These are phyloP conservation scores for Candida silvatica DNA, from an alignment of 805 yeast species.

Conservation along the genomic window DNA sequence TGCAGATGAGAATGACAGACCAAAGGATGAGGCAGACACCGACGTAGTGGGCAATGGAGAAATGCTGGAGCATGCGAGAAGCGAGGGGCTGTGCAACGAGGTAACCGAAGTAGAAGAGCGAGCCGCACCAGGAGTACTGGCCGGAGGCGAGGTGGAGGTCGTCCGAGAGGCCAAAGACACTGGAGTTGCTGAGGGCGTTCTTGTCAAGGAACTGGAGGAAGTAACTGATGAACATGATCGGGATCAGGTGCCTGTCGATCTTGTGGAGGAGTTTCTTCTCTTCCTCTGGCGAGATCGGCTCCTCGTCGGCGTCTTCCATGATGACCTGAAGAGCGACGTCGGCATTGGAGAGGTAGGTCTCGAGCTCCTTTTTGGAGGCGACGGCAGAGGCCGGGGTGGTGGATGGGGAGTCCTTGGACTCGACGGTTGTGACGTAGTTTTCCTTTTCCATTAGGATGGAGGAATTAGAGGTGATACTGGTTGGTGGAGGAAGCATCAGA, in stretches of 20 bases:
- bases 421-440: too few species aligned
- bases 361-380: too few species aligned
- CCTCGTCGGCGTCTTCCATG: too few species aligned
- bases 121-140: conserved; percentile 24
- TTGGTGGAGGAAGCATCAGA: too few species aligned
- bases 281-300: too few species aligned
- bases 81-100: conserved; percentile 43
- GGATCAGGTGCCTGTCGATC: conserved; percentile 28
- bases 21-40: conserved; percentile 44
- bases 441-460: too few species aligned
- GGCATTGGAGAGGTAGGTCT: neutral
- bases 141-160: conserved; percentile 41
- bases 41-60: conserved; percentile 45
- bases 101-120: conserved; percentile 30
- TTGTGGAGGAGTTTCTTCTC: conserved; percentile 25
- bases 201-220: conserved; percentile 4
- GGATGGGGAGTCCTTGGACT: too few species aligned
- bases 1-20: conserved; percentile 50
- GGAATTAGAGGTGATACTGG: too few species aligned
- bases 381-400: too few species aligned
- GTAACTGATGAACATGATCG: conserved; percentile 18
- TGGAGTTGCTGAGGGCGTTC: conserved; percentile 26
- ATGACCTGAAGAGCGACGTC: conserved; percentile 1
- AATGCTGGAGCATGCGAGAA: conserved; percentile 40
- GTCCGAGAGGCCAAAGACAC: conserved; percentile 42